These are phyloP conservation scores for Styphnolobium japonicum DNA, from an alignment of 306 rosid genomes.

Conservation along the genomic window DNA sequence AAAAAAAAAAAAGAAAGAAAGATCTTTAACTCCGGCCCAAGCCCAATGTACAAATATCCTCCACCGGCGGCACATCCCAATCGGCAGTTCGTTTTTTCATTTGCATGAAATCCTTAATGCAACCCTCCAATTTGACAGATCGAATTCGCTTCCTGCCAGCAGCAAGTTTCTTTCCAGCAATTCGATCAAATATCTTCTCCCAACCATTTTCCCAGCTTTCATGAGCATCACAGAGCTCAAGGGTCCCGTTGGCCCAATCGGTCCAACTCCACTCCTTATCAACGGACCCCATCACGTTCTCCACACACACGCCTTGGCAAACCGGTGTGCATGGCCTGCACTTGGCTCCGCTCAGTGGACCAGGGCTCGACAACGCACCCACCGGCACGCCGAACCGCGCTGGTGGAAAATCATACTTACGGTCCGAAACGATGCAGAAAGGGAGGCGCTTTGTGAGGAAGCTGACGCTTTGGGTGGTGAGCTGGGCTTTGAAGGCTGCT, in stretches of 20 bases:
- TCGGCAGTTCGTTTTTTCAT: slow-evolving; percentile 34
- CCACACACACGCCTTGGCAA: slow-evolving; percentile 61
- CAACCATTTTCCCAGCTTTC: slow-evolving; percentile 64
- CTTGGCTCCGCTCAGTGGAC: slow-evolving; percentile 80
- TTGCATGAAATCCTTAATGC: slow-evolving; percentile 38
- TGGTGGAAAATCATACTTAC: slow-evolving; percentile 68
- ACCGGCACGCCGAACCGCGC: slow-evolving; percentile 72
- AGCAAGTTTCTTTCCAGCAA: slow-evolving; percentile 43
- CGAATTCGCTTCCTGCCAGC: slow-evolving; percentile 33
- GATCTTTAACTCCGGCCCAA: neutral
- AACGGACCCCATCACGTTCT: slow-evolving; percentile 37
- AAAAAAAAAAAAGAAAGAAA: neutral
- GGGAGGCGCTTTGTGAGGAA: slow-evolving; percentile 48
- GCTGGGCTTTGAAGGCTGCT: slow-evolving; percentile 73
- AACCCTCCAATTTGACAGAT: slow-evolving; percentile 31
- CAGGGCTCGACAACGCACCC: slow-evolving; percentile 67
- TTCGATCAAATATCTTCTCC: slow-evolving; percentile 52
- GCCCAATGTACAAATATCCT: slow-evolving; percentile 51
- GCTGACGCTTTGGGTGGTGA: slow-evolving; percentile 43
- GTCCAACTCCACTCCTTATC: slow-evolving; percentile 84
- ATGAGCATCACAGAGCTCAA: slow-evolving; percentile 63
- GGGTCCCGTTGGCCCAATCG: slow-evolving; percentile 49
- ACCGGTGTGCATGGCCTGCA: slow-evolving; percentile 74
- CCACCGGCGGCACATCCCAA: slow-evolving; percentile 61
- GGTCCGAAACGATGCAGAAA: slow-evolving; percentile 76